Evolutionary conservation across 208 protist species (phyloP).

Genomic region (Lotmaria passim): DNA sequence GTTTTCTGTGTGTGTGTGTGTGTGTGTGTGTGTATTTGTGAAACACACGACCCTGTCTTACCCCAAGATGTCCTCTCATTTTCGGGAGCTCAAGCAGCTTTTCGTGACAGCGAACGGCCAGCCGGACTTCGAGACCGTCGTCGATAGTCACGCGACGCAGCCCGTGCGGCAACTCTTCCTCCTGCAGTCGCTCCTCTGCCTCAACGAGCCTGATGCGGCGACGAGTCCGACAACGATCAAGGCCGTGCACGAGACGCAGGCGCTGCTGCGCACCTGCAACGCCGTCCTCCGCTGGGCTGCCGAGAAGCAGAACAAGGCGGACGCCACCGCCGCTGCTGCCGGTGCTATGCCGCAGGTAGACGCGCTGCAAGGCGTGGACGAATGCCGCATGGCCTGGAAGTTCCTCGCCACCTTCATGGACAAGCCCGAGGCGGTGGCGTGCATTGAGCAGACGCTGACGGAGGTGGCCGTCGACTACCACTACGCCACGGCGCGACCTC

Average conservation of each 20-base stretch:
- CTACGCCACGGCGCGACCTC: conserved; percentile 84
- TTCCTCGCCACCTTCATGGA: conserved; percentile 57
- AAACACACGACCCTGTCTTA: too few relatives aligned
- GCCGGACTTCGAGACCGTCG: conserved; percentile 53
- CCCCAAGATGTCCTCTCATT: conserved; percentile 63
- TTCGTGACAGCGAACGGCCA: conserved; percentile 49
- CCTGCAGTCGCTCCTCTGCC: conserved; percentile 36
- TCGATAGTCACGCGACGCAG: conserved; percentile 51
- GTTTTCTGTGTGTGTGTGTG: neutral
- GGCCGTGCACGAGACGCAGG: conserved; percentile 33
- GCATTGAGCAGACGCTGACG: conserved; percentile 55
- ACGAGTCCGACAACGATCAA: conserved; percentile 28
- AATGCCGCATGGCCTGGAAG: conserved; percentile 83
- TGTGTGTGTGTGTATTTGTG: neutral
- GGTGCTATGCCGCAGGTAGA: conserved; percentile 30
- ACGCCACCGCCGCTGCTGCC: conserved; percentile 10
- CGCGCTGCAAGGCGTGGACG: conserved; percentile 52
- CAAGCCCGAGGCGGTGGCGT: conserved; percentile 29
- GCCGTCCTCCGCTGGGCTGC: conserved; percentile 41
- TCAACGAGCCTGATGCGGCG: conserved; percentile 15
- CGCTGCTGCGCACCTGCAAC: conserved; percentile 36
- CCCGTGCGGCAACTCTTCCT: conserved; percentile 65
- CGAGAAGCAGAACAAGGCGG: conserved; percentile 31
- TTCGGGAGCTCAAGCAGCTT: conserved; percentile 52
- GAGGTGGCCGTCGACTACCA: conserved; percentile 63